phyloP scores from a whole-genome alignment of 176 grass and related monocot species.

The Neostapfia colusana region DNA sequence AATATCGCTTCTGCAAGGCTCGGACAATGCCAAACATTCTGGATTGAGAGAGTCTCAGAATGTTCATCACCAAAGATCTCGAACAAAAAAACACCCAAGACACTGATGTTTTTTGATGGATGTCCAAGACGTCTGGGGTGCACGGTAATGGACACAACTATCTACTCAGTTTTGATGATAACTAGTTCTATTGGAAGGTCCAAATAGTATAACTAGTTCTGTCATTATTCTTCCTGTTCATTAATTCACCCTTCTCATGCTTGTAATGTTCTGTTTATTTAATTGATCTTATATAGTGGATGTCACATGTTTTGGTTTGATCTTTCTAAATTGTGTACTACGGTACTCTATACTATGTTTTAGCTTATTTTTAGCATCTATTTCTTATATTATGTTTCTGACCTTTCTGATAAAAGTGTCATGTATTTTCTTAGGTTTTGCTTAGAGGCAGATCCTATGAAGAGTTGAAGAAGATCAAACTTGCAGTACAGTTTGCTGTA shows the following conservation, averaged over 20 bases:
- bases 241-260: conserved; percentile 6
- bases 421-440: conserved; percentile 62
- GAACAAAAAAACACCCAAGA: conserved; percentile 75
- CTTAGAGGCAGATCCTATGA: conserved; percentile 72
- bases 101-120: conserved; percentile 98
- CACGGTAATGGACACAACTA: conserved; percentile 69
- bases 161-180: not conserved
- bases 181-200: not conserved
- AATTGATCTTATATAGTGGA: not conserved
- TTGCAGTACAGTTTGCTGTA: conserved; percentile 72
- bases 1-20: conserved; percentile 52
- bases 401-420: conserved; percentile 25
- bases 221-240: not conserved
- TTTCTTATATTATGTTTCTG: conserved; percentile 26
- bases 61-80: conserved; percentile 45
- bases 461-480: conserved; percentile 94
- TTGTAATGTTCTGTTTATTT: not conserved
- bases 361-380: not conserved
- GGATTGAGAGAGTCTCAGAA: conserved; percentile 70
- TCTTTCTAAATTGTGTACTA: conserved; percentile 5
- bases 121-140: conserved; percentile 94
- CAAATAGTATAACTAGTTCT: conserved; percentile 19
- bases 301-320: conserved; percentile 4
- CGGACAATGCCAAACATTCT: conserved; percentile 84
- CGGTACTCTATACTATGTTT: too few relatives aligned